Base-by-base conservation (phyloP, 495 filamentous ascomycete genomes). In the Margaritispora aquatica region DNA sequence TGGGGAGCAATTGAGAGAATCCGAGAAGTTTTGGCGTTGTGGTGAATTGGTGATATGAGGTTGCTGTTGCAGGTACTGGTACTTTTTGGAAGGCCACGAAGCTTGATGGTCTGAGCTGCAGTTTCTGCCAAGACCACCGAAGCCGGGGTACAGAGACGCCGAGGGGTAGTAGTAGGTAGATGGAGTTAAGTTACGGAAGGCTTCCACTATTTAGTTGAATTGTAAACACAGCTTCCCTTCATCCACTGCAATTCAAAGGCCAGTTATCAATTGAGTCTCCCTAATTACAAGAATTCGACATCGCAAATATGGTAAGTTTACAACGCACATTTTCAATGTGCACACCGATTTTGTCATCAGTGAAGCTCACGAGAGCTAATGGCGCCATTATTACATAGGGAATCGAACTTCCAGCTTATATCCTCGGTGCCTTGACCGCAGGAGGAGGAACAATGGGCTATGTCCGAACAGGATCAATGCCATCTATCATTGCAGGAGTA, bases 391-490 rank as follows among this genome's bases (percentile, higher is more conserved):
- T n/a, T n/a, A n/a, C 15, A 44, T 19, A 71, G 68, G 62, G 70
- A 50, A 70, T 75, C 62, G 71, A 75, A 59, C 67, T 69, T 63
- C 78, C 84, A 64, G 90, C 93, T 52, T 86, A 86, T 71, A 64
- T 88, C 65, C 87, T 98, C 71, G 88, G 86, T 54, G 77, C 82
- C 64, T 79, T 98, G 26, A 96, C 91, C 60, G 90, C 90, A 51
- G 76, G 87, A 46, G 94, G 94, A 63, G 94, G 94, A 59, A 84
- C 85, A 54, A 87, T 88, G 65, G 94, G 94, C 68, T 98, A 87
- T 51, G 62, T 75, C 29, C 86, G 85, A 67, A 94, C 91, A 0
- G 85, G 89, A 58, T 96, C 92, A 23, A 69, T 92, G 59, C 93
- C 93, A 38, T 96, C 91, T 17, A 76, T 97, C 61, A 81, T 79